Evolutionary conservation across 208 protist species (phyloP), one percentile per base, ranked within the genome.

Genomic region (Wallacemonas rigidus): DNA sequence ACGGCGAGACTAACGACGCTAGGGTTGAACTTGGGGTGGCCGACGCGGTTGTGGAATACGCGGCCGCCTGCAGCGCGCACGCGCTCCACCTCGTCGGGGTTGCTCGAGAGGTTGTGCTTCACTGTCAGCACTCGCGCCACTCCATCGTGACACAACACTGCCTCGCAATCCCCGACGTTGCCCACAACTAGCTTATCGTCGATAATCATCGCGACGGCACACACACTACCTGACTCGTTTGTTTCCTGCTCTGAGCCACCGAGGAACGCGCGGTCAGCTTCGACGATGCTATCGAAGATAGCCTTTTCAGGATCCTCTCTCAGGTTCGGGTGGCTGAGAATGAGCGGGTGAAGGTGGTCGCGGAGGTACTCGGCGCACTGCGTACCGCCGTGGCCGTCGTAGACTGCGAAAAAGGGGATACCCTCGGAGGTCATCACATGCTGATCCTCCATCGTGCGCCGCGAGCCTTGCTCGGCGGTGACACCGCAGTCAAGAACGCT

Each of bases 31-130:
- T 90, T 91, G 26, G 92, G 92, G 56, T 98, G 96, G 36, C 97
- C 97, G 9, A 98, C 96, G 53, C 97, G 90, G 62, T 96, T 93
- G 77, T 94, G 86, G 55, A 95, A 88, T 9, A 98, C 94, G 50
- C 88, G 95, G 1, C 93, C 94, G 8, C 94, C 95, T 15, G 91
- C 90, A 8, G 67, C 81, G 3, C 81, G 79, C 54, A 99, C 95
- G 9, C 97, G 90, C 75, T 95, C 82, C 69, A 83, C 69, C 79
- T 98, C 86, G 39, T 76, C 67, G 8, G 80, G 80, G 73, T 94
- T 96, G 72, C 74, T 87, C 12, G 77, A 64, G 41, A 95, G 79
- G 60, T 84, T 95, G 76, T 97, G 93, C 67, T 91, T 92, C 70
- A 86, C 86, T 43, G 93, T 94, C 51, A 95, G 82, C 38, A 97